These are phyloP conservation scores for Begonia masoniana DNA, from an alignment of 306 rosid genomes.

Conservation along the genomic window DNA sequence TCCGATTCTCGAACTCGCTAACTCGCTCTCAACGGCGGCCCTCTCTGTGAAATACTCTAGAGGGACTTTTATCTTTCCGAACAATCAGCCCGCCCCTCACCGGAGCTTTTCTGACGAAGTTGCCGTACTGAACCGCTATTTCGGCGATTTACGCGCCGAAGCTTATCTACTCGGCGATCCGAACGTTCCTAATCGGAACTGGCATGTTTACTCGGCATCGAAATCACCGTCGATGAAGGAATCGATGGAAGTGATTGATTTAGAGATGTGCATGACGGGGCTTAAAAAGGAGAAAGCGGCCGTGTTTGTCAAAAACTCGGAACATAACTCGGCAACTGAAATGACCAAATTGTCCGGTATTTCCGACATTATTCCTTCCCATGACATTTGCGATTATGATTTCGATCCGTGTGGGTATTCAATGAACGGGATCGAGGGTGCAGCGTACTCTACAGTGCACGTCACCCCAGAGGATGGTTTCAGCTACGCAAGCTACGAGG, in stretches of 20 bases:
- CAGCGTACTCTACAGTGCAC: conserved; percentile 44
- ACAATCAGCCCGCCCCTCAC: conserved; percentile 45
- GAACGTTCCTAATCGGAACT: conserved; percentile 15
- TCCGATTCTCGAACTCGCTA: conserved; percentile 28
- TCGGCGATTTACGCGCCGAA: conserved; percentile 17
- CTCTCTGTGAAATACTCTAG: conserved; percentile 37
- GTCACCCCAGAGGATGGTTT: conserved; percentile 62
- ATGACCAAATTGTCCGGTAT: conserved; percentile 45
- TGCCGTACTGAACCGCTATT: conserved; percentile 20
- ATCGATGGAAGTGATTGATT: not conserved
- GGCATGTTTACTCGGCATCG: conserved; percentile 45
- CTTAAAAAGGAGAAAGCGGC: conserved; percentile 29
- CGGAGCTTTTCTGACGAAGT: conserved; percentile 40
- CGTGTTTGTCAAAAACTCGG: conserved; percentile 33
- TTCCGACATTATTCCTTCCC: conserved; percentile 22
- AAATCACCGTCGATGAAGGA: not conserved
- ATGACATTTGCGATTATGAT: conserved; percentile 38
- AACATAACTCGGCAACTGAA: not conserved
- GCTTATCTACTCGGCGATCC: conserved; percentile 37
- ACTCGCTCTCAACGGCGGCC: conserved; percentile 23
- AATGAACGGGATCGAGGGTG: conserved; percentile 51
- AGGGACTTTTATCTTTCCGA: conserved; percentile 44
- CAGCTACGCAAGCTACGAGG: conserved; percentile 54
- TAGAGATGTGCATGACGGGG: conserved; percentile 57
- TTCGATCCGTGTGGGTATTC: conserved; percentile 62